Conservation (phyloP, 1,284 basidiomycete genomes). For the Cerioporus squamosus region DNA sequence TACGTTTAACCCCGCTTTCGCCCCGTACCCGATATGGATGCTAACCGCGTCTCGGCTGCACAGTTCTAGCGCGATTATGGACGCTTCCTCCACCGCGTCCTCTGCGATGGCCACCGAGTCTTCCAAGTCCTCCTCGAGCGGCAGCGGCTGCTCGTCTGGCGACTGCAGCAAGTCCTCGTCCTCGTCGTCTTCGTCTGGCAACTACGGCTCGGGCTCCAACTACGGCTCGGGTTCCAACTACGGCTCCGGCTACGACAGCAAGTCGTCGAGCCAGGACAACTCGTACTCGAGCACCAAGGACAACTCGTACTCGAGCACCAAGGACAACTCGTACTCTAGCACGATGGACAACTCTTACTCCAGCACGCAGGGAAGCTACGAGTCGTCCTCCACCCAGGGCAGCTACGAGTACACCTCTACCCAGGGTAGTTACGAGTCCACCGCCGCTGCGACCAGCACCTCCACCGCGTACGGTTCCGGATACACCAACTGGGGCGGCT, state of each 20-base stretch:
- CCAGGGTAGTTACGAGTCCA: not conserved
- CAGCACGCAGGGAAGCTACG: too few species aligned
- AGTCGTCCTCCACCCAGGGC: not conserved
- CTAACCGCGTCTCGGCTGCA: not conserved
- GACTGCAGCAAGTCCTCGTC: slow-evolving; percentile 5
- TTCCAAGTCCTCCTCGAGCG: not conserved
- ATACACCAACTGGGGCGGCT: slow-evolving; percentile 57
- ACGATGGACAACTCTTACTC: too few species aligned
- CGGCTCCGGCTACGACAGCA: too few species aligned
- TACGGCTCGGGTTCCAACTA: too few species aligned
- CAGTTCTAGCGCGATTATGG: not conserved
- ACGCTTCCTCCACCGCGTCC: too few species aligned
- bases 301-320: not conserved
- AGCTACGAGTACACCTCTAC: not conserved
- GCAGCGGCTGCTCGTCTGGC: not conserved
- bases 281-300: not conserved
- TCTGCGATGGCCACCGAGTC: slow-evolving; percentile 4
- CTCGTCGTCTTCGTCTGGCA: not conserved
- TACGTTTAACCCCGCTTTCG: not conserved
- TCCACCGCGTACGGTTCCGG: slow-evolving; percentile 65
- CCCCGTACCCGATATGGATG: not conserved
- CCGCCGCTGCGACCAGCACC: slow-evolving; percentile 12
- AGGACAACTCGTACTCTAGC: too few species aligned
- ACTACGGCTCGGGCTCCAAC: slow-evolving; percentile 5
- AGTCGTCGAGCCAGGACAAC: not conserved